Conservation (phyloP, 768 basidiomycete species). For the Tylopilus cervinicoccineus region DNA sequence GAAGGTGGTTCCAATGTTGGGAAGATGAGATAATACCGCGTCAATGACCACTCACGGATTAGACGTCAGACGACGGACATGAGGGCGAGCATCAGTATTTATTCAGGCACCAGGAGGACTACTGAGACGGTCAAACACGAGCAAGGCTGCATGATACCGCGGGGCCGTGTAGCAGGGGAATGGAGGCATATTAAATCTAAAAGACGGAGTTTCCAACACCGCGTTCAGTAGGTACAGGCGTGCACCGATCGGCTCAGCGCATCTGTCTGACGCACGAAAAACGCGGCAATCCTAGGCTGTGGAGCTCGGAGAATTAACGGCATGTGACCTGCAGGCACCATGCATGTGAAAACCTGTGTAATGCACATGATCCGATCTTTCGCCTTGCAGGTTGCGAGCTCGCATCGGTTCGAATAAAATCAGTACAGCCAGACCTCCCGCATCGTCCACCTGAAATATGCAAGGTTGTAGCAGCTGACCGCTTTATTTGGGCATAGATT, state of each 20-base stretch:
- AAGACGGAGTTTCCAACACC: not conserved
- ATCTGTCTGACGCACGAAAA: not conserved
- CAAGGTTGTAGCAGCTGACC: not conserved
- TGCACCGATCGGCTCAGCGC: not conserved
- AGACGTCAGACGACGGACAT: not conserved
- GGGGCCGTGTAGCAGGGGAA: not conserved
- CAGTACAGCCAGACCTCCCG: not conserved
- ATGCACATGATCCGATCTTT: conserved; percentile 1
- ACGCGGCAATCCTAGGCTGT: not conserved
- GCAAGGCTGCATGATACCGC: not conserved
- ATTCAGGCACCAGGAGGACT: not conserved
- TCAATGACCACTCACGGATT: not conserved
- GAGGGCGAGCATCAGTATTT: not conserved
- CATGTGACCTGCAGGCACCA: not conserved
- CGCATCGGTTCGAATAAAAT: not conserved
- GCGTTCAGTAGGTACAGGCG: not conserved
- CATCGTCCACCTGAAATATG: not conserved
- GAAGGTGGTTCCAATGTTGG: not conserved
- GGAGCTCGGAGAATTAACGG: not conserved
- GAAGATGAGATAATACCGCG: not conserved
- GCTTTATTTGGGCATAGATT: not conserved
- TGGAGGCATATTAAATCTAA: not conserved
- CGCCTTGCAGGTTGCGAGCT: not conserved
- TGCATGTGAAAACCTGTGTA: not conserved
- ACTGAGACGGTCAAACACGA: not conserved